Conservation (phyloP, 1,284 basidiomycete genomes). For the Fomitopsis palustris region DNA sequence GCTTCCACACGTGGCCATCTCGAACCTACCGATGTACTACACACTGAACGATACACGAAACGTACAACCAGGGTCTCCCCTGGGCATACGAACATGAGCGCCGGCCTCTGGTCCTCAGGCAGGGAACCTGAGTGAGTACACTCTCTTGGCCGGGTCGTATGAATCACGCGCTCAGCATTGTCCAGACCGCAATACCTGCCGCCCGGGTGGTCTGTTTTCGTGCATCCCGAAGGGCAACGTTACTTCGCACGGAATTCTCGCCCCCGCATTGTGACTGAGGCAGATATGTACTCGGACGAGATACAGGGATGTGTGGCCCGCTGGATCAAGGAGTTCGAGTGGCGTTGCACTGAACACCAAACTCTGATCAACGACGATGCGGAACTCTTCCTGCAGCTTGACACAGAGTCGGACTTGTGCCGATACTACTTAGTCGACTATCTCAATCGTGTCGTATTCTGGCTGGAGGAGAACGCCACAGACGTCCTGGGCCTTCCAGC, state of each 20-base stretch:
- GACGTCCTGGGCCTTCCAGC: conserved; percentile 13
- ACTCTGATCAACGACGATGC: conserved; percentile 14
- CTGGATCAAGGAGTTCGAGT: conserved; percentile 12
- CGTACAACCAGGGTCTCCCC: conserved; percentile 11
- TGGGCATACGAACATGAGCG: conserved; percentile 7
- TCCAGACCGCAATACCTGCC: conserved; percentile 24
- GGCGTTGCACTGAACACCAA: conserved; percentile 7
- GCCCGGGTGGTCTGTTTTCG: conserved; percentile 14
- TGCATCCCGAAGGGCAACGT: conserved; percentile 27
- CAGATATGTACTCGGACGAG: conserved; percentile 12
- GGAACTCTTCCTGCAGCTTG: conserved; percentile 24
- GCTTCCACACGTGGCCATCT: neutral
- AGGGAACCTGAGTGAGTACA: conserved; percentile 16
- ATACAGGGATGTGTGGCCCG: conserved; percentile 12
- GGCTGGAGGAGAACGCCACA: conserved; percentile 22
- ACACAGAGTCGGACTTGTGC: conserved; percentile 14
- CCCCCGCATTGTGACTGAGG: conserved; percentile 23
- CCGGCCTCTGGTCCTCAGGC: conserved; percentile 14
- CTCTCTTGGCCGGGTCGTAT: neutral
- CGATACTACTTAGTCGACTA: conserved; percentile 30
- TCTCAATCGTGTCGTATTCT: conserved; percentile 20
- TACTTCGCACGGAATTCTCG: conserved; percentile 19
- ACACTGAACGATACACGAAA: neutral
- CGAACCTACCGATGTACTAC: neutral
- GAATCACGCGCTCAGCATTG: neutral